These are phyloP conservation scores for Multifurca ochricompacta DNA, from an alignment of 768 basidiomycete genomes.

Conservation along the genomic window DNA sequence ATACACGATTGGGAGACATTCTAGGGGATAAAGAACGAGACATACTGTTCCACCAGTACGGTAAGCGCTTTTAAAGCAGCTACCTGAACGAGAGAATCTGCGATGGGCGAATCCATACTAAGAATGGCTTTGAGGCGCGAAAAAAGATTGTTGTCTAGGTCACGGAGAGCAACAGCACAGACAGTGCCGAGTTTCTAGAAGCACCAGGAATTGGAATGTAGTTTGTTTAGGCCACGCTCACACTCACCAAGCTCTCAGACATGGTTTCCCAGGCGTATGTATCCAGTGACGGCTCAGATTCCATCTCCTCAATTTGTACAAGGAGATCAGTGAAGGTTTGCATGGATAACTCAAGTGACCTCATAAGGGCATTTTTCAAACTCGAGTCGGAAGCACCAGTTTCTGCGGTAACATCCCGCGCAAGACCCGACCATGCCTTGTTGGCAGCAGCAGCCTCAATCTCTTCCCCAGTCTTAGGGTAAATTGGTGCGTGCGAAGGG, in stretches of 20 bases:
- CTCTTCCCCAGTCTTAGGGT: constrained; percentile 24
- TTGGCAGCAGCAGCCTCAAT: constrained; percentile 79
- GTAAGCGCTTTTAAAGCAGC: constrained; percentile 82
- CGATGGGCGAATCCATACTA: constrained; percentile 73
- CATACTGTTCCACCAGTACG: constrained; percentile 75
- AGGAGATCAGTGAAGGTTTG: constrained; percentile 74
- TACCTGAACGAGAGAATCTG: constrained; percentile 80
- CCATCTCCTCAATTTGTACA: constrained; percentile 76
- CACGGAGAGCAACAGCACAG: constrained; percentile 63
- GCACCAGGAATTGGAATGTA: neutral
- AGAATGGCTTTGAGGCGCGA: constrained; percentile 64
- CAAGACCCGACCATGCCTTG: constrained; percentile 66
- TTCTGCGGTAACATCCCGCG: constrained; percentile 43
- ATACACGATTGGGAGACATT: neutral
- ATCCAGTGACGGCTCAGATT: constrained; percentile 67
- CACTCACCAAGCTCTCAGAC: constrained; percentile 75
- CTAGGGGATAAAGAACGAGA: neutral
- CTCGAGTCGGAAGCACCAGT: constrained; percentile 31
- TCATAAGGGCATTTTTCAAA: constrained; percentile 30
- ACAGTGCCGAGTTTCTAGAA: constrained; percentile 82
- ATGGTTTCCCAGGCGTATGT: constrained; percentile 92
- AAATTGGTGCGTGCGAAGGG: constrained; percentile 23
- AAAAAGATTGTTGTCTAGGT: constrained; percentile 63
- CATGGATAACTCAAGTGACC: constrained; percentile 53
- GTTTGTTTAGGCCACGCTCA: neutral